Base-by-base conservation (phyloP, 2,329 filamentous ascomycete genomes). In the Calonectria leucothoes region DNA sequence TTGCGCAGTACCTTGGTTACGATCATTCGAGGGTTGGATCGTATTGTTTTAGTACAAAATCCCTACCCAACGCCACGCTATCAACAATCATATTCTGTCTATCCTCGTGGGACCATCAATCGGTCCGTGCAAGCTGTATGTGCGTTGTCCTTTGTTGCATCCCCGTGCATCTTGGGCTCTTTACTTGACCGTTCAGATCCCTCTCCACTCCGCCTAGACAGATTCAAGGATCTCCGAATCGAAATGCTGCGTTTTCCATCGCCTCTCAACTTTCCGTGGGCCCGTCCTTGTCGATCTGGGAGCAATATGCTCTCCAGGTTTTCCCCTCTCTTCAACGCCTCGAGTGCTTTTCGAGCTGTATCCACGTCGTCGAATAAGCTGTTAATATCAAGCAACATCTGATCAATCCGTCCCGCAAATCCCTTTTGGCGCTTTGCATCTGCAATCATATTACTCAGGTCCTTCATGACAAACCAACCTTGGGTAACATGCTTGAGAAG, bases 341-440 rank as follows among this genome's bases (percentile, higher is more conserved):
- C 84, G 20, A 91, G 82, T 0, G 86, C 86, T 69, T 80, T 82
- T 75, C 87, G 84, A 0, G 89, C 89, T 27, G 83, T 83, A 8
- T 87, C 85, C 4, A 88, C 85, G 70, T 86, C 89, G 77, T 90
- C 87, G 70, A 91, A 89, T 6, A 87, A 84, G 65, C 75, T 61
- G 23, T 74, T 74, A 1, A 76, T 80, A 52, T 84, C 78, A 11
- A 82, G 69, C 31, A 80, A 66, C n/a, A 83, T 65, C 29, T 75
- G 76, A 61, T 83, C 82, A 2, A 83, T 76, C 20, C 82, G 81
- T 15, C 84, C 84, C 10, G 84, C 86, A 49, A 85, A 82, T 12
- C 85, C 86, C 25, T 84, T 84, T 70, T 84, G 82, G 42, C 83
- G 81, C 70, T 85, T 79, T 7, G 82, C 80, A 7, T 74, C 59